Base-by-base conservation (phyloP, 2,329 filamentous ascomycete species). In the Fusarium longipes region DNA sequence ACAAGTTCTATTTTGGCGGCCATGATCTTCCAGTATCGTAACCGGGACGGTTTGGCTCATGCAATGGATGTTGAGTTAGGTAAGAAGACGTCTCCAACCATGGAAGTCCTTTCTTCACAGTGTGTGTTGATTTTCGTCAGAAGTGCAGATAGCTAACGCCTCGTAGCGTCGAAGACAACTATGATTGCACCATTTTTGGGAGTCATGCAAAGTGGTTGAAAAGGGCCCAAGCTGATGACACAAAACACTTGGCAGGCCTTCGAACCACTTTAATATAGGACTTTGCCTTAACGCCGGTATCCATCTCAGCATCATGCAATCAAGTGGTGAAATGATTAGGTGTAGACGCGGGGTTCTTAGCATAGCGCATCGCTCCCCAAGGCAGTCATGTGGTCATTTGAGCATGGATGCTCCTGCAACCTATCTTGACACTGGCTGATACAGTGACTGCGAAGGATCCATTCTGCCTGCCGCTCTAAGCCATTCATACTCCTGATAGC, bases 321-420 rank as follows among this genome's bases (percentile, higher is more conserved):
- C n/a, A n/a, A n/a, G 42, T 45, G 36, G 22, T 57, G 38, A n/a
- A 52, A 32, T 15, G 29, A 40, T 44, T 52, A n/a, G n/a, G n/a
- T n/a, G 14, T 14, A 27, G 39, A 18, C 50, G 33, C 39, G 39
- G 29, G 39, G 39, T 48, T 48, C 12, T 18, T 15, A 25, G 18
- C 17, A 33, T 40, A 40, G 32, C 27, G n/a, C 25, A 20, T 30
- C 27, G 27, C 20, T 47, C 29, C 29, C 11, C 22, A 44, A 25
- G 45, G 35, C 32, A 56, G 45, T 65, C 63, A 66, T 57, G 62
- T 66, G 63, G 38, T 53, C 47, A 48, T 65, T 44, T 65, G 40
- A 39, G 20, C n/a, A n/a, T n/a, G 22, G 17, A 33, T 25, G 30
- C 22, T 51, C 25, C 20, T 25, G 24, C 18, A 30, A 25, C 27